phyloP scores from a whole-genome alignment of 2,329 filamentous ascomycete species.

The Scytalidium lignicola region DNA sequence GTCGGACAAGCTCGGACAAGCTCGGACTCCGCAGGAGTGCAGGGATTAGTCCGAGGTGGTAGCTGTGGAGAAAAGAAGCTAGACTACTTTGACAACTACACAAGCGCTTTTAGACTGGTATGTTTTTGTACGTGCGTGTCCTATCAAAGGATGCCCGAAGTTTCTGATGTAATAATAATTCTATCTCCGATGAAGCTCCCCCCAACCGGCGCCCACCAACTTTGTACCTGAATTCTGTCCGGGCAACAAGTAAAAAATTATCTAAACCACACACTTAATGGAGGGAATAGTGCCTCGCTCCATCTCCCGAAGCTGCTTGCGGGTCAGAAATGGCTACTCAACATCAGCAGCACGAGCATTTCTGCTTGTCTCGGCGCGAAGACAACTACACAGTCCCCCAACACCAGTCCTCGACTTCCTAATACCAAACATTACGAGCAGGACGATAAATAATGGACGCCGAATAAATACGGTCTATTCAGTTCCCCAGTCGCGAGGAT shows the following conservation, averaged over 20 bases:
- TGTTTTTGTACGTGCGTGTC: not conserved
- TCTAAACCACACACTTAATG: not conserved
- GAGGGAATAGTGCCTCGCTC: constrained; percentile 20
- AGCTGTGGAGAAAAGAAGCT: not conserved
- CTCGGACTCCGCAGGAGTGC: not conserved
- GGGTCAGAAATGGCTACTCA: constrained; percentile 10
- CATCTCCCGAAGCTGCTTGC: constrained; percentile 17
- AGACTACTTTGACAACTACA: not conserved
- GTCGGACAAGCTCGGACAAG: not conserved
- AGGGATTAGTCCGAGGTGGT: not conserved
- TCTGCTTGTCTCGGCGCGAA: constrained; percentile 20
- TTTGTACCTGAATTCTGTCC: not conserved
- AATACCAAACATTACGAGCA: constrained; percentile 12
- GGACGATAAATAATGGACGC: not conserved
- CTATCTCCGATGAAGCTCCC: constrained; percentile 1
- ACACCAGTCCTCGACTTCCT: constrained; percentile 25
- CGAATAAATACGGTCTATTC: not conserved
- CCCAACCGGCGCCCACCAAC: not conserved
- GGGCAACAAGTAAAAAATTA: not conserved
- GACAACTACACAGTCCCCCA: constrained; percentile 14
- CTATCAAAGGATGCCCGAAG: not conserved
- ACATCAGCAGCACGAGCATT: constrained; percentile 21
- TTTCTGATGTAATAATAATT: not conserved
- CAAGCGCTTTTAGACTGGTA: not conserved
- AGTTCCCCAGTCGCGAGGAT: constrained; percentile 10